Evolutionary conservation across 2,329 filamentous ascomycete species (phyloP).

Genomic region (Ophiosphaerella korrae): DNA sequence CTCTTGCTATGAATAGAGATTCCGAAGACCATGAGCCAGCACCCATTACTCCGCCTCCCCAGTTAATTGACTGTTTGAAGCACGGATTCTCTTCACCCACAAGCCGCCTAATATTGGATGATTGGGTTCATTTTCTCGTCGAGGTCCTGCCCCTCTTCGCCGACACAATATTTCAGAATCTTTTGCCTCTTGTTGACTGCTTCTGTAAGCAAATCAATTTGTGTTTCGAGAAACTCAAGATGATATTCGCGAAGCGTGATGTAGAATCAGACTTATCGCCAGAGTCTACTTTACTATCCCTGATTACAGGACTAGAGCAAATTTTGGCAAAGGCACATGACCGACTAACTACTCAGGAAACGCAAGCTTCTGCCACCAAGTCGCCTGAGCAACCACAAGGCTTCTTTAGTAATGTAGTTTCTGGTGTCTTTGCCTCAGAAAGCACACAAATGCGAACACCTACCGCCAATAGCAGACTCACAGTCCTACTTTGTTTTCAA

Average conservation of each 20-base stretch:
- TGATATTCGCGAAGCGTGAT: conserved; percentile 59
- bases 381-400: conserved; percentile 82
- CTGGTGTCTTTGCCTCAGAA: conserved; percentile 84
- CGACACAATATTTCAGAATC: conserved; percentile 82
- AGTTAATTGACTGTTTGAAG: conserved; percentile 82
- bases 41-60: conserved; percentile 62
- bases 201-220: conserved; percentile 77
- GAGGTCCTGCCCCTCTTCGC: conserved; percentile 85
- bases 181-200: conserved; percentile 89
- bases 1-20: conserved; percentile 34
- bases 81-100: conserved; percentile 76
- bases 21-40: conserved; percentile 42
- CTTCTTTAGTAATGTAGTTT: conserved; percentile 94
- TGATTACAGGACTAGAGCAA: conserved; percentile 92
- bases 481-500: conserved; percentile 94
- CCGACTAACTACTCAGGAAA: conserved; percentile 76
- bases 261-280: conserved; percentile 50
- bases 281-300: conserved; percentile 77
- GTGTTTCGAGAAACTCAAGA: conserved; percentile 73
- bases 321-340: conserved; percentile 87
- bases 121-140: conserved; percentile 85
- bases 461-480: conserved; percentile 91
- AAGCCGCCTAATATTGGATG: conserved; percentile 80
- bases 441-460: conserved; percentile 75
- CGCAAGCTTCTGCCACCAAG: conserved; percentile 70